Base-by-base conservation (phyloP, 2,329 filamentous ascomycete genomes). In the Fusarium humuli region DNA sequence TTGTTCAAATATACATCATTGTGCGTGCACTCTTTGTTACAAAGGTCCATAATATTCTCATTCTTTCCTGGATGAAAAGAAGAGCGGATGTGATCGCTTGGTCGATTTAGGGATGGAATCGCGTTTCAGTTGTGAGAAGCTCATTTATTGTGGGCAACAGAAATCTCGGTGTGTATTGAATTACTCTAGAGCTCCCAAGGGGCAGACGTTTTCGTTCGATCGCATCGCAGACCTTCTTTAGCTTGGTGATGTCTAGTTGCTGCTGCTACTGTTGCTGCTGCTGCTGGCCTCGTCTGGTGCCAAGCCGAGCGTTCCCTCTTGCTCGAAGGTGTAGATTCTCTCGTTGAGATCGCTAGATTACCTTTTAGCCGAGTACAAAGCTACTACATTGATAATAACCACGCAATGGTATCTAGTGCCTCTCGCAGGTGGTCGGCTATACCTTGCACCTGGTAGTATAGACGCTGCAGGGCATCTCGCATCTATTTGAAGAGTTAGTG, bases 1-100 rank as follows among this genome's bases (percentile, higher is more conserved):
- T 11, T 5, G 5, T n/a, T n/a, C 25, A 5, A 6, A 6, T 2
- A 0, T 2, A 16, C 18, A n/a, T 37, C 5, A 2, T 2, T 37
- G 16, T 11, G 9, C 5, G 9, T 10, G 9, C 5, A 37, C 9
- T 11, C 32, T 10, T 37, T n/a, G 29, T 37, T 37, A 16, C 32
- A 37, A n/a, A 18, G 32, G 9, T 37, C 32, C 9, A 11, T 37
- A 37, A 16, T 37, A n/a, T 37, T 18, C 9, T 6, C 5, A 6
- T 18, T 11, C 9, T 37, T 4, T n/a, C 16, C 9, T 37, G 16
- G 32, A 37, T 10, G 18, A 16, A 11, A n/a, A 11, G 16, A 18
- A 9, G 16, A 37, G 16, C 18, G 5, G 16, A n/a, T 37, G 16
- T 3, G 0, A 37, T 6, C 3, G 5, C 32, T 37, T 0, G 2